Base-by-base conservation (phyloP, 495 filamentous ascomycete genomes). In the Penicillium alfredii region DNA sequence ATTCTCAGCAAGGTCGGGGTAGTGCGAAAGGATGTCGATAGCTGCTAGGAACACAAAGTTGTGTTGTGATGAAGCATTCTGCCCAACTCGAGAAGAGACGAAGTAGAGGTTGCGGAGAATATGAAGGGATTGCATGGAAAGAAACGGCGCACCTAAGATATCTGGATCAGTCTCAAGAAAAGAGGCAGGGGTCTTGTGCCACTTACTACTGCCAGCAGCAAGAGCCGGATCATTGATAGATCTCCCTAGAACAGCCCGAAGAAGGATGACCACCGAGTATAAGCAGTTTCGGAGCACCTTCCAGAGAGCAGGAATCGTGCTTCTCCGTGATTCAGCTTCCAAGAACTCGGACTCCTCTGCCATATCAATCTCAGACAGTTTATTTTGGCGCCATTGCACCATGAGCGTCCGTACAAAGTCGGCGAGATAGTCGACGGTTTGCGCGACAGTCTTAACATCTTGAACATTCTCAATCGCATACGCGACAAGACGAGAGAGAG, bases 41-140 rank as follows among this genome's bases (percentile, higher is more conserved):
- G 90, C 83, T 8, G 86, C 76, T 19, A 95, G 73, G 44, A 83
- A 84, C 26, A 88, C 86, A 54, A 95, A 98, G 4, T 72, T 80
- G 49, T 90, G 84, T 46, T 88, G 82, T 3, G 82, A 81, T 38
- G 89, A 90, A 0, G 78, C 69, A 44, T 78, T 76, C 17, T 78
- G 73, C 8, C 86, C 85, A 13, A 84, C 68, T 12, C 86, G 78
- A 10, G 83, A 84, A 1, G 88, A 86, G 37, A 97, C 77, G 51
- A 97, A 98, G 53, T 87, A 87, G 13, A 96, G 61, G 49, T 87
- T 84, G 26, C 86, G 78, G 22, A 98, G 80, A 10, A 76, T 79
- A 31, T 84, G 77, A 17, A 98, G 78, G 5, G 82, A 69, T 63
- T 89, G 85, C 21, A 79, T 73, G 23, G 85, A 86, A 17, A 94